Evolutionary conservation across 2,329 filamentous ascomycete genomes (phyloP), one percentile per base, ranked within the genome.

Genomic region (Coccinonectria pachysandricola): DNA sequence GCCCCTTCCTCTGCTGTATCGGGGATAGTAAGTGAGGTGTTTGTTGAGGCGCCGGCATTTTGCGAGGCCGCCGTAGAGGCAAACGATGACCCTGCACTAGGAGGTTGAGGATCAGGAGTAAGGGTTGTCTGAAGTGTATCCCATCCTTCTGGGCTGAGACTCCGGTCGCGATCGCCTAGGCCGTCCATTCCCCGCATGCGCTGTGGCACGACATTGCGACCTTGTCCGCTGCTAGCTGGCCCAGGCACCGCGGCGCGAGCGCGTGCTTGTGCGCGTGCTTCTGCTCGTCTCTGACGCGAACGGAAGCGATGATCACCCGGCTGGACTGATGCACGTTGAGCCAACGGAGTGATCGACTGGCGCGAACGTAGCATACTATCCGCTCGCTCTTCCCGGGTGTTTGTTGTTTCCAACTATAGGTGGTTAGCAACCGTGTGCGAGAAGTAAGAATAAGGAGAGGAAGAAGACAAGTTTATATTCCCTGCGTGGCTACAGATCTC

Each of bases 51-150:
- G 1, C 51, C 56, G 2, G 56, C 53, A 27, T 49, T 57, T 34
- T 64, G 64, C 1, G 65, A 61, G 1, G 45, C 47, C 3, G 45
- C 35, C 7, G 66, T 65, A 7, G 82, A 87, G 1, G 77, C 71
- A 50, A 94, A 94, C 1, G 86, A 94, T 1, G 85, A 87, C 15
- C 81, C 75, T 2, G 75, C 71, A 42, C 81, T 92, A 1, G 86
- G 84, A 3, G 83, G 69, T 35, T 83, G 79, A 10, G 79, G 75
- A 50, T 94, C 86, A 1, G 84, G 83, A 0, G 81, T 78, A 34
- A 95, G 69, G 0, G 83, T 92, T 6, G 71, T 78, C 31, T 86
- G 62, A 27, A 95, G 73, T 3, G 77, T 84, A 33, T 88, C 79
- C 87, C 87, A 95, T 2, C 65, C 65, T 28, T 79, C 78, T 1